Base-by-base conservation (phyloP, 1,139 yeast genomes). In the Zygosaccharomyces sapae region DNA sequence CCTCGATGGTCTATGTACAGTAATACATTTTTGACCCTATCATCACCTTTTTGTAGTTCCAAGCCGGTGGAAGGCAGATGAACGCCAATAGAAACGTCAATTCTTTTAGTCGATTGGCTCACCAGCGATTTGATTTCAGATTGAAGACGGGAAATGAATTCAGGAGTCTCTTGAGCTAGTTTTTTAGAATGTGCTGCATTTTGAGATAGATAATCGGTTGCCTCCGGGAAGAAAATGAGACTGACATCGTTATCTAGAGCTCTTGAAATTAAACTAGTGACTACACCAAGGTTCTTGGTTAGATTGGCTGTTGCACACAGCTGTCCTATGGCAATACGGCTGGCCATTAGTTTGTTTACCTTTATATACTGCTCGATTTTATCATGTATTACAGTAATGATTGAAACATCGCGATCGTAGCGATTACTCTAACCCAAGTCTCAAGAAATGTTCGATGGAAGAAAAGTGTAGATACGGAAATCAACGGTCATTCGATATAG, bases 151-250 rank as follows among this genome's bases (percentile, higher is more conserved):
- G 67, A 70, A 2, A 83, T 77, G 50, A 62, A 63, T 4, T 30
- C 34, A 1, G 53, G 51, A 12, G 59, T 54, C 1, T 77, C 57
- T 34, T 72, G 64, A 0, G 85, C 87, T 27, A 90, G 69, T 30
- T 70, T 58, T 45, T 75, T 70, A 1, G 95, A 83, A 55, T 86
- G 90, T 1, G 65, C 65, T 1, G 94, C 81, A 54, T 81, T 77
- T 40, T 79, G 72, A 3, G 95, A 84, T 38, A 92, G 75, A 63
- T 88, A 92, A 61, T 92, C 97, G 0, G 92, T 76, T 0, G 97
- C 97, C 64, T 92, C 98, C 1, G 97, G 97, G 37, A 92, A 74
- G 61, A 90, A 89, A 7, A 90, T 72, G 3, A 87, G 79, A 51
- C 75, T 70, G 9, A 83, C 87, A 3, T 81, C 74, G 8, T 73